These are phyloP conservation scores for Pyronema domesticum DNA, from an alignment of 495 filamentous ascomycete genomes.

Conservation along the genomic window DNA sequence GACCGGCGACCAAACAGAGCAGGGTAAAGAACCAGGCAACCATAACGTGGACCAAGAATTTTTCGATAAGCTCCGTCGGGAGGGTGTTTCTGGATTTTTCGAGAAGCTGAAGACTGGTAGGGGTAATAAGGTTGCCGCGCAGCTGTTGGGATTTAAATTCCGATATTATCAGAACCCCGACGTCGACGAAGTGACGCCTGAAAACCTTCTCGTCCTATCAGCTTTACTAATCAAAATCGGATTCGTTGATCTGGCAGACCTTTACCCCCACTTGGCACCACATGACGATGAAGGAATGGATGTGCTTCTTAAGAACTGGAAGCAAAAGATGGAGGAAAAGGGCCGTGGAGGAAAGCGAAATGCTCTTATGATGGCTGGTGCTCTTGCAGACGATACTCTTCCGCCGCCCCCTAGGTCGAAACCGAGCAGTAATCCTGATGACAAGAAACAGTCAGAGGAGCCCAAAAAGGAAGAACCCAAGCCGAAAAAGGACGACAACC, in stretches of 20 bases:
- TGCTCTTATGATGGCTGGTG: constrained; percentile 77
- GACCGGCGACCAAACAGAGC: constrained; percentile 26
- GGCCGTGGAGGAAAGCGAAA: constrained; percentile 55
- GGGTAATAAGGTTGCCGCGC: constrained; percentile 80
- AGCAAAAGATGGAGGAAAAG: constrained; percentile 63
- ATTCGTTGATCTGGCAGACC: constrained; percentile 83
- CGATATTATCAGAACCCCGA: constrained; percentile 70
- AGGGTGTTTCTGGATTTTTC: constrained; percentile 72
- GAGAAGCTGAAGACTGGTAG: constrained; percentile 34
- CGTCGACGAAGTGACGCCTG: constrained; percentile 50
- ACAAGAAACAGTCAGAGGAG: constrained; percentile 19
- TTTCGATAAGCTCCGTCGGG: constrained; percentile 59
- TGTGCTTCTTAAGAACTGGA: constrained; percentile 41
- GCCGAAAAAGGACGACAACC: constrained; percentile 67
- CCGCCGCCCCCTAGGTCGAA: constrained; percentile 29
- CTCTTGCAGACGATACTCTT: constrained; percentile 65
- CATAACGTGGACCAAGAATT: constrained; percentile 50
- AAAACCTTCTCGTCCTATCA: constrained; percentile 78
- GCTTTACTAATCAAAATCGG: constrained; percentile 91
- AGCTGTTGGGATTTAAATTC: constrained; percentile 92
- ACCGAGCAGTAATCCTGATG: neutral
- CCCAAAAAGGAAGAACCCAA: constrained; percentile 16
- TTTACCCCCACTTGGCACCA: constrained; percentile 87
- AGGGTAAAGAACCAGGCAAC: constrained; percentile 33
- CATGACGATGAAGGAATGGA: constrained; percentile 60